Percentiles rank a stretch among this genome's conserved stretches.
Conservation (phyloP, 495 filamentous ascomycete species). For the Aspergillus sclerotiicarbonarius region DNA sequence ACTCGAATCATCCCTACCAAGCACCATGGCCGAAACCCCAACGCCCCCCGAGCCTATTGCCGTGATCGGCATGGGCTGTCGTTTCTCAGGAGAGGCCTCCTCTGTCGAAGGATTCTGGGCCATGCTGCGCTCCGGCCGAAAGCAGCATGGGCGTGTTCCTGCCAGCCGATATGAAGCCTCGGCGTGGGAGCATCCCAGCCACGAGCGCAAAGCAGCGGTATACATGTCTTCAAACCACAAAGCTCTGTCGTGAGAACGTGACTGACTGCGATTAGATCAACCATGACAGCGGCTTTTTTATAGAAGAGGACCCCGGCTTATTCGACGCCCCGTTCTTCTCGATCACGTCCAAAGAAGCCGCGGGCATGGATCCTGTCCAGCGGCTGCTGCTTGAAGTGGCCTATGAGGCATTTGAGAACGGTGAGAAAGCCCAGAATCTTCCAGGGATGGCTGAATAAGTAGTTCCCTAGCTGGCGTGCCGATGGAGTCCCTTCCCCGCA, state of each 20-base stretch:
- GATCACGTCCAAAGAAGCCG: constrained; percentile 50
- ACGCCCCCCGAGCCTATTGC: constrained; percentile 27
- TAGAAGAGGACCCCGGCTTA: constrained; percentile 28
- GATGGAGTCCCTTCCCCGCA: constrained; percentile 39
- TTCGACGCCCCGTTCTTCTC: constrained; percentile 54
- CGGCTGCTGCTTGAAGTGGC: constrained; percentile 50
- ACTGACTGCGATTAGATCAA: too few relatives aligned
- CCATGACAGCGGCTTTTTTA: constrained; percentile 38
- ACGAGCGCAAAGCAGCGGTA: constrained; percentile 30
- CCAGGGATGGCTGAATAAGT: too few relatives aligned
- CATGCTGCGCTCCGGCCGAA: constrained; percentile 48
- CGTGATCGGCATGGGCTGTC: constrained; percentile 35
- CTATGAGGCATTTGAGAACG: constrained; percentile 57
- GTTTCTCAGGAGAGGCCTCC: constrained; percentile 33
- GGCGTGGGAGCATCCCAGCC: constrained; percentile 26
- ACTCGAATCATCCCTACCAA: too few relatives aligned
- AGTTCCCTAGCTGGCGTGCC: constrained; percentile 39
- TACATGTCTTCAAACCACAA: background rate
- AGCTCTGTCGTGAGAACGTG: too few relatives aligned
- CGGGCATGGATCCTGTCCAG: constrained; percentile 39
- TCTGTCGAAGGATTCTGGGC: constrained; percentile 55
- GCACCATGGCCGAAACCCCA: too few relatives aligned
- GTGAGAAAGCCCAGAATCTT: too few relatives aligned
- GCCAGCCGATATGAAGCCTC: constrained; percentile 23
- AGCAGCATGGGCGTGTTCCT: constrained; percentile 22